Base-by-base conservation (phyloP, 805 yeast species). In the Teunomyces barrocoloradensis region DNA sequence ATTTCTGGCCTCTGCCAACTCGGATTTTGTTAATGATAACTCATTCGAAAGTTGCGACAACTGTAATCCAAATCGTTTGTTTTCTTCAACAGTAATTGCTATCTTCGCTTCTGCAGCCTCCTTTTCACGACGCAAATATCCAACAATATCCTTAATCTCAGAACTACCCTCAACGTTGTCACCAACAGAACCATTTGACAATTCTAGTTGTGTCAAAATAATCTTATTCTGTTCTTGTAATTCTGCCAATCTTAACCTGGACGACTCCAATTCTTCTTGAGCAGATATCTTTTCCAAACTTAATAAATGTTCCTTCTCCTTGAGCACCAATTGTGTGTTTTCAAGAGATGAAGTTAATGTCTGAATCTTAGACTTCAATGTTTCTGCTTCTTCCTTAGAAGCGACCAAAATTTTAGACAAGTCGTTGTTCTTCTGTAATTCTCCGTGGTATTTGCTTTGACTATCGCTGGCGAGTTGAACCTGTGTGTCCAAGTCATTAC, bases 91-190 rank as follows among this genome's bases (percentile, higher is more conserved):
- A 18, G 63, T 52, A 7, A 54, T 50, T 0, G 51, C 17, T 3
- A 57, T 68, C 55, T 83, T 86, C 6, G 82, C 76, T 42, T 81
- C 84, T 1, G 83, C 73, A 4, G 84, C 71, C 52, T 89, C 96
- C 57, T 84, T 86, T 54, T 88, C 95, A 51, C 85, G 81, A 40
- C 91, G 83, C 48, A 89, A 68, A 56, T 78, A 83, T 1, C 74
- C 60, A 30, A 89, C 67, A 23, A 89, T 75, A 52, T 84, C 83
- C 43, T 64, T 64, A 6, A 53, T 34, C 6, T 43, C 46, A 18
- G 32, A 34, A n/a, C 15, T 40, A 21, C 56, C 39, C 11, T 33
- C 27, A 41, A 56, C 55, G 29, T 55, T 42, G 21, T 30, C 17
- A 4, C 3, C 13, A 30, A 11, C 6, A 4, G 20, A 10, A 20